Percentiles rank a stretch among this genome's conserved stretches.
These are phyloP conservation scores for Cercospora janseana DNA, from an alignment of 2,329 filamentous ascomycete species.

Conservation along the genomic window DNA sequence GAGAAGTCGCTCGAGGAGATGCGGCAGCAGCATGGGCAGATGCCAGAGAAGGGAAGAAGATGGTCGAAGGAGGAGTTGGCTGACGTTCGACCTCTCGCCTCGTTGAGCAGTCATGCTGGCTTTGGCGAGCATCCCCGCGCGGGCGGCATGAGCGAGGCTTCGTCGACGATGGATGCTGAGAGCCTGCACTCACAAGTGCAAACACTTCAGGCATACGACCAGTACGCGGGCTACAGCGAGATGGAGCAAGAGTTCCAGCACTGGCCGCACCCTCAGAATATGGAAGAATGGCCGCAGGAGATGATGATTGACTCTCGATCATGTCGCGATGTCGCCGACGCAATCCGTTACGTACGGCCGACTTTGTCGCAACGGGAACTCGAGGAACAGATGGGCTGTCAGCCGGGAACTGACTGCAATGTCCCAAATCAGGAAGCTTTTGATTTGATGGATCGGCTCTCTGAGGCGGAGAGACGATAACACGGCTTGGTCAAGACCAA, in stretches of 20 bases:
- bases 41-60: constrained; percentile 2
- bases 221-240: neutral
- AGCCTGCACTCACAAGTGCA: neutral
- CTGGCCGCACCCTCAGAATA: neutral
- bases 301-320: constrained; percentile 22
- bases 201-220: neutral
- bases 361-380: constrained; percentile 39
- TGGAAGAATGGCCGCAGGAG: neutral
- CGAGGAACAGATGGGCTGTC: constrained; percentile 45
- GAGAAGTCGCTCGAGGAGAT: neutral
- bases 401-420: constrained; percentile 42
- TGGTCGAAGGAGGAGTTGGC: neutral
- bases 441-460: constrained; percentile 44
- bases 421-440: constrained; percentile 47
- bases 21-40: neutral
- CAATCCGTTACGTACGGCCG: constrained; percentile 46
- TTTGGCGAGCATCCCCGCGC: neutral
- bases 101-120: neutral
- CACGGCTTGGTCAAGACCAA: too few species aligned
- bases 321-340: constrained; percentile 45
- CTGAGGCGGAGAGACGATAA: neutral
- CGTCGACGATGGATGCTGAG: neutral
- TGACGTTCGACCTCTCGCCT: neutral
- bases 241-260: neutral
- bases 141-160: neutral